Percentiles rank a stretch among this genome's conserved stretches.
These are phyloP conservation scores for Metarhizium rileyi DNA, from an alignment of 2,329 filamentous ascomycete species.

Conservation along the genomic window DNA sequence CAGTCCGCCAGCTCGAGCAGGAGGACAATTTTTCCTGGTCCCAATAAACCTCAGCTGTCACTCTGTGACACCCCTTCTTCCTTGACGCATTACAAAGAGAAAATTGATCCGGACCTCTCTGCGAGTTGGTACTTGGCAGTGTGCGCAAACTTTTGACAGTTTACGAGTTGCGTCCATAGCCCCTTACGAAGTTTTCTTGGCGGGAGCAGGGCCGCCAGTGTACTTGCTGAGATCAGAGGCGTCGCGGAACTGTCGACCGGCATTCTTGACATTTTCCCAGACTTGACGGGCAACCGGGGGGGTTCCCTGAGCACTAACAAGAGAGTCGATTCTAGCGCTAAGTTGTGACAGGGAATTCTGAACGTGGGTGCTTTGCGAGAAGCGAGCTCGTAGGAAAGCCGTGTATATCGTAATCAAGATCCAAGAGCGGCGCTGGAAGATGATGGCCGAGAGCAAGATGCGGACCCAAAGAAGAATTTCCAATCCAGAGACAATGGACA, in stretches of 20 bases:
- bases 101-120: neutral
- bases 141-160: neutral
- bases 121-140: neutral
- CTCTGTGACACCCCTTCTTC: neutral
- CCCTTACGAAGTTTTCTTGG: constrained; percentile 33
- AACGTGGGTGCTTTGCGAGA: constrained; percentile 86
- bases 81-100: neutral
- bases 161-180: neutral
- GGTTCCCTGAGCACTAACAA: constrained; percentile 77
- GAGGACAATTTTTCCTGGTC: neutral
- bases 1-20: neutral
- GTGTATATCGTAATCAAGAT: constrained; percentile 80
- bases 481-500: constrained; percentile 82
- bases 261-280: constrained; percentile 72
- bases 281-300: constrained; percentile 68
- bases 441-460: constrained; percentile 66
- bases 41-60: neutral
- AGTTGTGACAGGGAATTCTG: constrained; percentile 68
- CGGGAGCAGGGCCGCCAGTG: constrained; percentile 45
- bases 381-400: constrained; percentile 83
- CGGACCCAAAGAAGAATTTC: constrained; percentile 85
- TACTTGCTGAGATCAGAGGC: constrained; percentile 72
- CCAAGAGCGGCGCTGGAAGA: constrained; percentile 89
- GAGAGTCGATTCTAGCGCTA: constrained; percentile 66
- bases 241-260: constrained; percentile 64